Conservation (phyloP, 768 basidiomycete species). For the Lentinula lateritia region DNA sequence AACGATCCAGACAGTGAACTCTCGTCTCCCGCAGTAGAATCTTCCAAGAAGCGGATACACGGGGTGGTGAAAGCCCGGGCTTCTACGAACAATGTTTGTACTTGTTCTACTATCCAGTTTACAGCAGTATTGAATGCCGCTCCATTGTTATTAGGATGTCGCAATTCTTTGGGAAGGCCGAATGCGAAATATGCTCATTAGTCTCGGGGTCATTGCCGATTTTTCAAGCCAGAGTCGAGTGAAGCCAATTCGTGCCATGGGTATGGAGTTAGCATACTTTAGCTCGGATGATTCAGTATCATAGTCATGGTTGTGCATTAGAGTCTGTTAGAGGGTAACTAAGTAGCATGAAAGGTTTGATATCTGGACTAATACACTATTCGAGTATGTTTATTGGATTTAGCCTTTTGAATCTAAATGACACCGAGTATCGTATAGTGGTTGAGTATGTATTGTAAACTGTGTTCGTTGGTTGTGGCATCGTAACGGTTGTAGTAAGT, state of each 20-base stretch:
- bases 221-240: conserved; percentile 60
- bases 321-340: no score
- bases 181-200: conserved; percentile 82
- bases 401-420: no score
- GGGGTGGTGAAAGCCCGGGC: conserved; percentile 89
- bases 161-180: conserved; percentile 94
- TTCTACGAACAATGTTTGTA: conserved; percentile 81
- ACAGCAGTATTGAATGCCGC: neutral
- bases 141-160: conserved; percentile 52
- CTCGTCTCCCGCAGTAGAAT: conserved; percentile 1
- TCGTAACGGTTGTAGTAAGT: no score
- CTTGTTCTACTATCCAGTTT: neutral
- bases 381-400: no score
- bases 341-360: no score
- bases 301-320: neutral
- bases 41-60: conserved; percentile 37
- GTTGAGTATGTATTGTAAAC: no score
- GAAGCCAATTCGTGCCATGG: conserved; percentile 84
- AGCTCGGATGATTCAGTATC: conserved; percentile 37
- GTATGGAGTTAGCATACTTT: conserved; percentile 92
- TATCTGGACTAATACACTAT: no score
- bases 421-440: no score
- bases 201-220: conserved; percentile 88
- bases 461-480: no score
- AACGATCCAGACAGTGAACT: conserved; percentile 12